Conservation (phyloP, 768 basidiomycete species). For the Pleurotus eryngii region DNA sequence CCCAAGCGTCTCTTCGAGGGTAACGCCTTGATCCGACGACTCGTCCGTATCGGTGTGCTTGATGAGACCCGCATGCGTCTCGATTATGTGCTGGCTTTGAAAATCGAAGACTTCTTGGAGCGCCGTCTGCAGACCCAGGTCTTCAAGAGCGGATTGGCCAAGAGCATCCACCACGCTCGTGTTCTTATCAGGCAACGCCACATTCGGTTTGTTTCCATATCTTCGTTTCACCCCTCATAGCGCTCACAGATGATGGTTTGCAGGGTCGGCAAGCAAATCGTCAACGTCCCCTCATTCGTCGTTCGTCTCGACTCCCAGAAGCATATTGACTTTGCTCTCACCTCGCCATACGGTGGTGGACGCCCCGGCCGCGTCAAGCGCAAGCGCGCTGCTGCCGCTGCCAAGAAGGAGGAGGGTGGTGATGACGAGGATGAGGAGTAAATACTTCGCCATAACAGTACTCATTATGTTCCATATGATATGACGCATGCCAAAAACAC, state of each 20-base stretch:
- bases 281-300: conserved; percentile 98
- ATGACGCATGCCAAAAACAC: conserved; percentile 7
- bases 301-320: conserved; percentile 99
- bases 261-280: conserved; percentile 98
- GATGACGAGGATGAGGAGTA: conserved; percentile 92
- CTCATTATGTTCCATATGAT: conserved; percentile 7
- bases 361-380: conserved; percentile 96
- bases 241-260: neutral
- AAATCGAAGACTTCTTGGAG: conserved; percentile 99
- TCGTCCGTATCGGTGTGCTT: conserved; percentile 99
- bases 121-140: conserved; percentile 98
- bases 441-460: conserved; percentile 15
- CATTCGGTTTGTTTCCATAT: conserved; percentile 72
- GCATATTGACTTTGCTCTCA: conserved; percentile 98
- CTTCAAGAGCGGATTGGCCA: conserved; percentile 97
- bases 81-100: conserved; percentile 99
- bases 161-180: conserved; percentile 98
- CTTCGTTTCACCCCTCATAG: neutral
- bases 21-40: conserved; percentile 91
- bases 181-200: conserved; percentile 97
- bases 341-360: conserved; percentile 94
- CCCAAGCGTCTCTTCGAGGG: conserved; percentile 99
- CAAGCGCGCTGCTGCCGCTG: conserved; percentile 93
- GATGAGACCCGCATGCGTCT: conserved; percentile 99
- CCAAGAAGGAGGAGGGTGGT: conserved; percentile 86